phyloP scores from a whole-genome alignment of 495 filamentous ascomycete species.

The Beverwykella pulmonaria region DNA sequence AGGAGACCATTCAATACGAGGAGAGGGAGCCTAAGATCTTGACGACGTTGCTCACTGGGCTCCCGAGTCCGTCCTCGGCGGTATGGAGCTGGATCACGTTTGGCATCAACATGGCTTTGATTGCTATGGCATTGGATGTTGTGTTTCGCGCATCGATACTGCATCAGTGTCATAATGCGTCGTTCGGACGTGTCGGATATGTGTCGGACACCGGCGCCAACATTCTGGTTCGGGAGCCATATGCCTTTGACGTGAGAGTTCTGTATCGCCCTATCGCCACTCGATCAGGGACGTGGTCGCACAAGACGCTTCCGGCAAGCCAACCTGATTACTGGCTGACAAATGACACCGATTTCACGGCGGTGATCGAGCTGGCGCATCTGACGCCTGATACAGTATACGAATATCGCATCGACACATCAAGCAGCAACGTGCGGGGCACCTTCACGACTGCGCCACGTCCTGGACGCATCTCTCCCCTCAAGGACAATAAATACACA shows the following conservation, averaged over 20 bases:
- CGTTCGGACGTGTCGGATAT: conserved; percentile 83
- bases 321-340: conserved; percentile 61
- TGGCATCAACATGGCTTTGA: conserved; percentile 67
- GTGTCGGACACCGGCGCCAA: conserved; percentile 80
- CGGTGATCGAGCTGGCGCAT: conserved; percentile 58
- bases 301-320: conserved; percentile 52
- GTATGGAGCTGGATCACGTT: conserved; percentile 66
- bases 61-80: conserved; percentile 67
- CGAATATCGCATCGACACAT: conserved; percentile 67
- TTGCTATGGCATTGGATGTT: conserved; percentile 71
- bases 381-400: conserved; percentile 68
- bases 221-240: conserved; percentile 81
- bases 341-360: conserved; percentile 80
- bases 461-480: conserved; percentile 54
- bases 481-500: conserved; percentile 66
- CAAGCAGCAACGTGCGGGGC: conserved; percentile 74
- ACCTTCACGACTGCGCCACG: conserved; percentile 73
- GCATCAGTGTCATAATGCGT: conserved; percentile 71
- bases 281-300: conserved; percentile 41
- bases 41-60: conserved; percentile 71
- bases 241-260: conserved; percentile 67
- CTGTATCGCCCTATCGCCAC: conserved; percentile 56
- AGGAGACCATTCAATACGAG: conserved; percentile 47
- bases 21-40: conserved; percentile 46
- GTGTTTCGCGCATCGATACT: conserved; percentile 68